Evolutionary conservation across 352 stramenopile species (phyloP).

Genomic region (Hyaloperonospora brassicae): DNA sequence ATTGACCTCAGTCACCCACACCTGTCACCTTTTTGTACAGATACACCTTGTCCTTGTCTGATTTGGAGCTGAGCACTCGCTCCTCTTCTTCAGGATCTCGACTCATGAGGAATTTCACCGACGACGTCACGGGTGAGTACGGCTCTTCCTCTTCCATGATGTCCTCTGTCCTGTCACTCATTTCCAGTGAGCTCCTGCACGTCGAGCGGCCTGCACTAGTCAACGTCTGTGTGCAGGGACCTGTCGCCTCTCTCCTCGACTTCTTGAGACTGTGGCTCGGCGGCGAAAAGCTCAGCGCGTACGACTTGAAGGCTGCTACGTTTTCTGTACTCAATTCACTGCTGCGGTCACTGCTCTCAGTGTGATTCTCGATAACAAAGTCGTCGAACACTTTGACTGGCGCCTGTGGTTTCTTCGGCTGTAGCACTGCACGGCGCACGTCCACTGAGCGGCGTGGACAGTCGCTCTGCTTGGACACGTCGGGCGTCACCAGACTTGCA

Average conservation of each 20-base stretch:
- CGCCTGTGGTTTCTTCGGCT: constrained; percentile 3
- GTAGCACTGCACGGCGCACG: constrained; percentile 4
- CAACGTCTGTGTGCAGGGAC: not conserved
- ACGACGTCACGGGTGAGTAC: constrained; percentile 25
- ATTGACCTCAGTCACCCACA: not conserved
- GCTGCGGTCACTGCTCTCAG: constrained; percentile 20
- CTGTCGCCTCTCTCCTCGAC: constrained; percentile 4
- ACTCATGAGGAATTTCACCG: constrained; percentile 51
- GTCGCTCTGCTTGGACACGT: constrained; percentile 18
- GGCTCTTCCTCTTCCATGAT: constrained; percentile 10
- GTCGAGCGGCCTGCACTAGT: constrained; percentile 3
- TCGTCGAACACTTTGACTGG: constrained; percentile 23
- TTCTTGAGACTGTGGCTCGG: constrained; percentile 16
- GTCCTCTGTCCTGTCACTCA: not conserved
- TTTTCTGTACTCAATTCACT: constrained; percentile 17
- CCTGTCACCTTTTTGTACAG: constrained; percentile 65
- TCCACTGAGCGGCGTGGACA: constrained; percentile 17
- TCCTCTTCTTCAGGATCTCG: constrained; percentile 54
- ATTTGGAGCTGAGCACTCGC: constrained; percentile 43
- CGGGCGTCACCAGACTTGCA: constrained; percentile 38
- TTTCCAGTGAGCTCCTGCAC: constrained; percentile 7
- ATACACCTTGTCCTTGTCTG: constrained; percentile 47
- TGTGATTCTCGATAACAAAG: constrained; percentile 28
- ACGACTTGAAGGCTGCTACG: constrained; percentile 12
- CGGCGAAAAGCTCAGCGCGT: constrained; percentile 26